Evolutionary conservation across 1,284 basidiomycete genomes (phyloP), one percentile per base, ranked within the genome.

Genomic region (Heterobasidion occidentale): DNA sequence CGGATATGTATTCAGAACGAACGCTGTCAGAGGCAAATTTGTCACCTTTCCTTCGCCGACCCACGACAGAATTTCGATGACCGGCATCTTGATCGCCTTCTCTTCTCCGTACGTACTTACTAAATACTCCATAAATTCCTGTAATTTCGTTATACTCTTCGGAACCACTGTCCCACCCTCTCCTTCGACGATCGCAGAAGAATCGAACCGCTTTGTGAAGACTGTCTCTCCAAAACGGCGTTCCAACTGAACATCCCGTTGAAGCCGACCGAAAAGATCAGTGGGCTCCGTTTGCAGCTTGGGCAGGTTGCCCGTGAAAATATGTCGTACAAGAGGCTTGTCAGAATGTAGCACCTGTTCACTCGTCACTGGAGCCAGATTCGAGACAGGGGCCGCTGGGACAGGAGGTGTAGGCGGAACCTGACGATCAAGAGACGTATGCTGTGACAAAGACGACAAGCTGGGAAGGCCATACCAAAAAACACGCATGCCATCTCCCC

Each of bases 241-340:
- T 38, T 59, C 57, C 34, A 79, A 57, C 38, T 65, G 63, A 0
- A 78, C 66, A 15, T 70, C 58, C 2, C 63, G 55, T 62, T 79
- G 77, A 14, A 78, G 67, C 14, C 64, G 58, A 17, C 58, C 54
- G 20, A 78, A 65, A 9, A 77, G 59, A 15, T 49, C 54, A 7
- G 67, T 67, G 11, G 75, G 68, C 12, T 66, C 64, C 19, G 52
- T 61, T 59, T 79, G 77, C 36, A 76, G 57, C 12, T 46, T 17
- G 2, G 59, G 50, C 12, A 63, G 47, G 59, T 78, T 78, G 38
- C 72, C 65, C 3, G 74, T 75, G 58, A 77, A 78, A 42, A 79
- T 62, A 58, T 78, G 77, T 38, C 48, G 48, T 53, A 57, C 54
- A 27, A 47, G 51, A 35, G 42, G 27, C 12, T 11, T 19, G 17